These are phyloP conservation scores for Nicotiana tabacum DNA, from an alignment of 257 asterid genomes.

Conservation along the genomic window DNA sequence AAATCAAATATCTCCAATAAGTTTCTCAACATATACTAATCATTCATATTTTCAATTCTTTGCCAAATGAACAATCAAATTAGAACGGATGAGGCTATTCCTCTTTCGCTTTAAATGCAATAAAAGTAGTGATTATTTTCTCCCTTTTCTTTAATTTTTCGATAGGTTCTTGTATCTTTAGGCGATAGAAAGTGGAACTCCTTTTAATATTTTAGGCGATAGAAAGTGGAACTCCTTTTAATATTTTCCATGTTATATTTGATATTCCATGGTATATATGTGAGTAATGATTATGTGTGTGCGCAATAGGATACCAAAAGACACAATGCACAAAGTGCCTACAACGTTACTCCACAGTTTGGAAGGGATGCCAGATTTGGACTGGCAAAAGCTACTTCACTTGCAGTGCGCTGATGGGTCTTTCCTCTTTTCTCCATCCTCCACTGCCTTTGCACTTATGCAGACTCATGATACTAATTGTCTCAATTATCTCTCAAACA, in stretches of 20 bases:
- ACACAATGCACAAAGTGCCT: constrained; percentile 55
- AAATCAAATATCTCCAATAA: too few relatives aligned
- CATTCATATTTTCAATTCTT: too few relatives aligned
- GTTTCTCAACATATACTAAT: too few relatives aligned
- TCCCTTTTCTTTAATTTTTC: too few relatives aligned
- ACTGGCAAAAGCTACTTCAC: constrained; percentile 59
- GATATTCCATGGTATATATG: background rate
- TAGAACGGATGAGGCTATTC: too few relatives aligned
- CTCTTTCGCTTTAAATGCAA: too few relatives aligned
- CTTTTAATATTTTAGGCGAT: background rate
- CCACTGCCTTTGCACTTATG: constrained; percentile 81
- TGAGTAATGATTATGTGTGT: constrained; percentile 18
- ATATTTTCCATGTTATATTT: too few relatives aligned
- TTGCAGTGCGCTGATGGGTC: constrained; percentile 70
- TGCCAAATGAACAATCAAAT: too few relatives aligned
- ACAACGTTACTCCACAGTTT: constrained; percentile 78
- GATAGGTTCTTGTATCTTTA: too few relatives aligned
- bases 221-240: too few relatives aligned
- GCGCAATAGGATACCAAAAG: constrained; percentile 60
- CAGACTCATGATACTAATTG: constrained; percentile 57
- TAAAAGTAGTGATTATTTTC: too few relatives aligned
- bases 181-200: background rate
- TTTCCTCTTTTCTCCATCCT: constrained; percentile 82
- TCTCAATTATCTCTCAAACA: constrained; percentile 41
- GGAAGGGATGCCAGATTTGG: constrained; percentile 75